Base-by-base conservation (phyloP, 2,329 filamentous ascomycete species). In the Aspergillus puulaauensis region DNA sequence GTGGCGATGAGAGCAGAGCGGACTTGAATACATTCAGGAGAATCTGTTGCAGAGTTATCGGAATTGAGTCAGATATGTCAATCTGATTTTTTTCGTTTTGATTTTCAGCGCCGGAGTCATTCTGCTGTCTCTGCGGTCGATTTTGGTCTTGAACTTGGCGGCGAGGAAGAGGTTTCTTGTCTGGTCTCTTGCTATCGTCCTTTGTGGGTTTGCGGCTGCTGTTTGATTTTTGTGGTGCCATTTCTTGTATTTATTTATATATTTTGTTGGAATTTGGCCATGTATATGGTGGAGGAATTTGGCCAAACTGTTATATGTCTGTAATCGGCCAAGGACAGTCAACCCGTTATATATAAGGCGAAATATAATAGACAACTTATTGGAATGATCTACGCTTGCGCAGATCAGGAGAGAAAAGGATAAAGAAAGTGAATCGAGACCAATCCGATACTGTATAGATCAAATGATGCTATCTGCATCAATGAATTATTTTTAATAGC, bases 11-110 rank as follows among this genome's bases (percentile, higher is more conserved):
- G 12, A 75, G 68, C 65, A 95, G 90, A 0, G 89, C 81, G 59
- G 83, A 76, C 57, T 82, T 81, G 77, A 96, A 96, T 61, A 91
- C 78, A 66, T 91, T 82, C 47, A 96, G 79, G 24, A 95, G 80
- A 37, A 83, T 77, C 72, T 93, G 90, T 69, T 91, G 89, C 2
- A 87, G 70, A 41, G 81, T 74, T 7, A 81, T 46, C 1, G 83
- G 80, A 17, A 85, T 68, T 19, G 66, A 66, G n/a, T 62, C 56
- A 14, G 64, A 66, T 17, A 74, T 62, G 12, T 73, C 49, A 24
- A 62, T 54, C 35, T 35, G 49, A 19, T 62, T 61, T 15, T 41
- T 61, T 15, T 41, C 15, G 27, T 21, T 31, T 35, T 57, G 7
- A 9, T 21, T 21, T 9, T 46, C 44, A 15, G 21, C 27, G 17